phyloP scores from a whole-genome alignment of 768 basidiomycete species.

The Boletus rubropictus region DNA sequence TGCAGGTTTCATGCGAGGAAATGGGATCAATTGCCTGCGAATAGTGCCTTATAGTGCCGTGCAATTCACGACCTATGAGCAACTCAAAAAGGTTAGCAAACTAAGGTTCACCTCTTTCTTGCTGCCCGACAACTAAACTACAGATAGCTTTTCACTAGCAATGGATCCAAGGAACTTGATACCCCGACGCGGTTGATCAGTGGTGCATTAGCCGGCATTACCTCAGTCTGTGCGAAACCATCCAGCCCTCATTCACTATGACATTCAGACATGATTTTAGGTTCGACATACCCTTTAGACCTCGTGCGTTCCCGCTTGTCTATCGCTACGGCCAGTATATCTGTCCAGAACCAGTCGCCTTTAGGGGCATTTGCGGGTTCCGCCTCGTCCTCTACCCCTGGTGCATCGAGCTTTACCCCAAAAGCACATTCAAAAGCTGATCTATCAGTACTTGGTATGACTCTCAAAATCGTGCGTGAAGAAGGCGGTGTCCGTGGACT shows the following conservation, averaged over 20 bases:
- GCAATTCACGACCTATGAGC: constrained; percentile 86
- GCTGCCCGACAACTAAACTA: constrained; percentile 25
- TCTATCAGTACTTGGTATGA: constrained; percentile 82
- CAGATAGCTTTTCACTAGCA: constrained; percentile 58
- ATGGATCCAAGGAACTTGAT: constrained; percentile 73
- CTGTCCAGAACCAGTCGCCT: constrained; percentile 29
- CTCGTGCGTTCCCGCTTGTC: constrained; percentile 89
- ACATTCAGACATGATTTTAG: constrained; percentile 33
- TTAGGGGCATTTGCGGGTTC: constrained; percentile 20
- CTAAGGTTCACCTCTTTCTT: neutral
- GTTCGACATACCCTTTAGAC: constrained; percentile 88
- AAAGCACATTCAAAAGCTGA: constrained; percentile 42
- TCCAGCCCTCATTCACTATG: constrained; percentile 4
- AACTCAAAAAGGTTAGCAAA: constrained; percentile 69
- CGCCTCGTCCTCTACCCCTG: constrained; percentile 36
- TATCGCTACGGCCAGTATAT: constrained; percentile 84
- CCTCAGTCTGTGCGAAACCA: constrained; percentile 75
- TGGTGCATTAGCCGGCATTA: constrained; percentile 90
- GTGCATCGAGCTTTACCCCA: constrained; percentile 37
- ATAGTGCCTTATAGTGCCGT: constrained; percentile 93
- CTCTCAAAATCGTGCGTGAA: constrained; percentile 80
- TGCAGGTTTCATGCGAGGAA: constrained; percentile 89
- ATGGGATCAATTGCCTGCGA: constrained; percentile 84
- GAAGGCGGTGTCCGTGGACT: constrained; percentile 87
- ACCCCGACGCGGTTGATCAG: constrained; percentile 81